Conservation (phyloP, 805 yeast genomes). For the Kazachstania viticola region DNA sequence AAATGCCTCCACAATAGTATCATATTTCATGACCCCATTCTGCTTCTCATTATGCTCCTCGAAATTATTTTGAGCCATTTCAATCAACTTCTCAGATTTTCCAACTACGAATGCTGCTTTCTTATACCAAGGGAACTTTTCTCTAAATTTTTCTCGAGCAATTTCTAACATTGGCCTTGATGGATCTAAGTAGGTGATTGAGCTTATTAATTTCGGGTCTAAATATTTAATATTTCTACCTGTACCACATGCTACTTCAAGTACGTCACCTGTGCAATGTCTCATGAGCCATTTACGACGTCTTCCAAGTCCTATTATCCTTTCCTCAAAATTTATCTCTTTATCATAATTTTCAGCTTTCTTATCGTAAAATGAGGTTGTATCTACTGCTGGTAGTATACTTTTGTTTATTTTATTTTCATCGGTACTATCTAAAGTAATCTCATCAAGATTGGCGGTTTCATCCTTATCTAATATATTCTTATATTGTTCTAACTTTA, state of each 20-base stretch:
- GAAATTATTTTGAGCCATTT: slow-evolving; percentile 34
- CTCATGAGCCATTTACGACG: slow-evolving; percentile 72
- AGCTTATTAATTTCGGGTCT: slow-evolving; percentile 44
- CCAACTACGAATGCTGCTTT: slow-evolving; percentile 85
- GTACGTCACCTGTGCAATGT: slow-evolving; percentile 73
- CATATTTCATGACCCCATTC: slow-evolving; percentile 45
- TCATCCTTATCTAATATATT: slow-evolving; percentile 35
- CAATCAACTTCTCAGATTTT: slow-evolving; percentile 68
- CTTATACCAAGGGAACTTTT: slow-evolving; percentile 50
- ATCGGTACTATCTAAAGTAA: slow-evolving; percentile 21
- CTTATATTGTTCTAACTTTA: slow-evolving; percentile 48
- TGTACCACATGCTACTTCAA: slow-evolving; percentile 93
- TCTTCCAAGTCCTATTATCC: slow-evolving; percentile 35
- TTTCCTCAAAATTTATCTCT: slow-evolving; percentile 52
- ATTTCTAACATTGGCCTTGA: slow-evolving; percentile 77
- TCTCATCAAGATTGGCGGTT: slow-evolving; percentile 22
- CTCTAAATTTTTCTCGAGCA: slow-evolving; percentile 60
- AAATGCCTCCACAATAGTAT: slow-evolving; percentile 86
- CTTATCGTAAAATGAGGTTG: slow-evolving; percentile 65
- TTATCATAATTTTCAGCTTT: slow-evolving; percentile 75
- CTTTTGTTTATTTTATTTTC: slow-evolving; percentile 25
- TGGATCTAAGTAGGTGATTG: slow-evolving; percentile 79
- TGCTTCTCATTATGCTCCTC: slow-evolving; percentile 11
- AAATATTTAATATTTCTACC: slow-evolving; percentile 82
- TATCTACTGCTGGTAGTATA: slow-evolving; percentile 64